Conservation (phyloP, 2,329 filamentous ascomycete species). For the Xylaria sp. region DNA sequence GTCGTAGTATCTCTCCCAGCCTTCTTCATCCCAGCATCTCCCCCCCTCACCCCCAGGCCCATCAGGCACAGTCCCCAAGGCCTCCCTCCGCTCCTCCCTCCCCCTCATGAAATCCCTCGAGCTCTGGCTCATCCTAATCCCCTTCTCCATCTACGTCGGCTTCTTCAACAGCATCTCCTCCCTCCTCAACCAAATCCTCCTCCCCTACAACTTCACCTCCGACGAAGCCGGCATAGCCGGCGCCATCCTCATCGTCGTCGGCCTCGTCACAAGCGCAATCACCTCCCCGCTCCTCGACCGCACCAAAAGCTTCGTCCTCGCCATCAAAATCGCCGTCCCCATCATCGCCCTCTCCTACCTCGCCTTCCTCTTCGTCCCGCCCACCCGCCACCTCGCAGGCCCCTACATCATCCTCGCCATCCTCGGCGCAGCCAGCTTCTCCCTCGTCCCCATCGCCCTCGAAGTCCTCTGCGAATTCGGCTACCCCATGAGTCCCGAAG, state of each 20-base stretch:
- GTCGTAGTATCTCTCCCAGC: slow-evolving; percentile 63
- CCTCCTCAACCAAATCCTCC: slow-evolving; percentile 83
- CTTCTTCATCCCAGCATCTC: slow-evolving; percentile 71
- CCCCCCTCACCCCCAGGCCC: slow-evolving; percentile 71
- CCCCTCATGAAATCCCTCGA: slow-evolving; percentile 61
- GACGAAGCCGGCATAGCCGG: slow-evolving; percentile 85
- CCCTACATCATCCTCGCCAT: slow-evolving; percentile 71
- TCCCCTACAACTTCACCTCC: slow-evolving; percentile 78
- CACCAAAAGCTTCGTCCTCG: slow-evolving; percentile 70
- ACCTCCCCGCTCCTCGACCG: slow-evolving; percentile 78
- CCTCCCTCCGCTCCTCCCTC: slow-evolving; percentile 46
- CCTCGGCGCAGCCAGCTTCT: slow-evolving; percentile 75
- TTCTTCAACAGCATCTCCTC: slow-evolving; percentile 91
- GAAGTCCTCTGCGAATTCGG: slow-evolving; percentile 85
- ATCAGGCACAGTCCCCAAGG: slow-evolving; percentile 56
- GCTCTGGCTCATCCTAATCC: slow-evolving; percentile 73
- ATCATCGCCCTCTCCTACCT: slow-evolving; percentile 70
- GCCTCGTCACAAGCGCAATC: slow-evolving; percentile 71
- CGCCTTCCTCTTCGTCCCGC: slow-evolving; percentile 74
- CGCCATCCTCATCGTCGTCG: slow-evolving; percentile 82
- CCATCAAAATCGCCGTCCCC: slow-evolving; percentile 70
- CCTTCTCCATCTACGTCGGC: slow-evolving; percentile 81
- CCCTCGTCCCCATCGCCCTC: slow-evolving; percentile 74
- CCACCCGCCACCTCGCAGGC: slow-evolving; percentile 49
- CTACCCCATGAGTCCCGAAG: slow-evolving; percentile 79